Base-by-base conservation (phyloP, 2,329 filamentous ascomycete genomes). In the Fonsecaea nubica region DNA sequence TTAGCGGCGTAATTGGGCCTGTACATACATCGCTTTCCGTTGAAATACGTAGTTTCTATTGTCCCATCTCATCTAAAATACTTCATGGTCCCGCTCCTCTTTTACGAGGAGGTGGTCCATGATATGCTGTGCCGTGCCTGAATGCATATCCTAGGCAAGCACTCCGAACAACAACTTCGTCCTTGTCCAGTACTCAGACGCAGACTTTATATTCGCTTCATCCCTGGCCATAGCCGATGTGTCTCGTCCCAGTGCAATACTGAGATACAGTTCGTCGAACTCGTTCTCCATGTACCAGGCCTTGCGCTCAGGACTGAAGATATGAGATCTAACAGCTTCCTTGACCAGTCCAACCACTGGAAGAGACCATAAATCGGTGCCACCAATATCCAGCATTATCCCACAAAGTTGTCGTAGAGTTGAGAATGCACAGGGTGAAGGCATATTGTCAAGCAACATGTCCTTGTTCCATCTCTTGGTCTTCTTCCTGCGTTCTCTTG, bases 91-190 rank as follows among this genome's bases (percentile, higher is more conserved):
- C 10, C 36, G 12, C 18, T 7, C 18, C n/a, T 48, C 42, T 21
- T 3, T 21, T 5, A 48, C 2, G 42, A 8, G n/a, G n/a, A 6
- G 42, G 42, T 48, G 8, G 18, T 48, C n/a, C 13, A 8, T 9
- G 42, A 8, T 10, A 4, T 48, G n/a, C 36, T 21, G n/a, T 8
- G n/a, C 2, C 18, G 7, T 48, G 42, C 8, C 32, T 18, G 32
- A 1, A 18, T 15, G 10, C n/a, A 42, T 5, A 9, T 35, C 12
- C 55, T 50, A 62, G 38, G 30, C 38, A 45, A 73, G 66, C 50
- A 70, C 35, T 5, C 72, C 72, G 54, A 72, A 73, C 32, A 73
- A 54, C 35, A 66, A 52, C 53, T 66, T 70, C n/a, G 72, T 73
- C 54, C 72, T 64, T 21, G 57, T 58, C 72, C 72, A 73, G 33